Conservation (phyloP, 129 eudicot genomes). For the Solidago caesia region DNA sequence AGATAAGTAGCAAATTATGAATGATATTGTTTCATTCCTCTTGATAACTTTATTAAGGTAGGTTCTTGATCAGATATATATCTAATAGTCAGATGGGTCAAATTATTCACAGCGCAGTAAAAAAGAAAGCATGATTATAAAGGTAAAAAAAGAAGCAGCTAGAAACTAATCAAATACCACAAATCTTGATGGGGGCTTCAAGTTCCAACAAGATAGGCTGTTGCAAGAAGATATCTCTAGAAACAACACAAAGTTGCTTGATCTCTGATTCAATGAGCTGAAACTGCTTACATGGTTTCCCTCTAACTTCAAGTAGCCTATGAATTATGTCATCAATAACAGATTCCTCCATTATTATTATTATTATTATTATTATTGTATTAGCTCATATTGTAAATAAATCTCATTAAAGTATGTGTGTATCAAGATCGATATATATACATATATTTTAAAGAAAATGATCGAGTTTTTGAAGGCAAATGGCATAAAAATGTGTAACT, state of each 20-base stretch:
- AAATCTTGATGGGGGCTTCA: constrained; percentile 60
- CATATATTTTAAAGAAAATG: not conserved
- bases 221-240: constrained; percentile 45
- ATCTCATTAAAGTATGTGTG: not conserved
- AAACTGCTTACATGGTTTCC: constrained; percentile 44
- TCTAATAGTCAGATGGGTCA: constrained; percentile 14
- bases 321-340: constrained; percentile 45
- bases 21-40: not conserved
- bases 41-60: too few species aligned
- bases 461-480: not conserved
- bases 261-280: constrained; percentile 54
- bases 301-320: constrained; percentile 42
- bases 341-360: constrained; percentile 42
- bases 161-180: constrained; percentile 34
- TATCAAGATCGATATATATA: not conserved
- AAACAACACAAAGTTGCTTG: constrained; percentile 44
- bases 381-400: not conserved
- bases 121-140: constrained; percentile 11
- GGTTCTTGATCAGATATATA: too few species aligned
- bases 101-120: not conserved
- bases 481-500: not conserved
- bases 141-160: not conserved
- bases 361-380: not conserved
- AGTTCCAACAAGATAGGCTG: constrained; percentile 48
- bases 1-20: not conserved